Percentiles rank a stretch among this genome's conserved stretches.
phyloP scores from a whole-genome alignment of 495 filamentous ascomycete species.

The Penicillium egyptiacum region DNA sequence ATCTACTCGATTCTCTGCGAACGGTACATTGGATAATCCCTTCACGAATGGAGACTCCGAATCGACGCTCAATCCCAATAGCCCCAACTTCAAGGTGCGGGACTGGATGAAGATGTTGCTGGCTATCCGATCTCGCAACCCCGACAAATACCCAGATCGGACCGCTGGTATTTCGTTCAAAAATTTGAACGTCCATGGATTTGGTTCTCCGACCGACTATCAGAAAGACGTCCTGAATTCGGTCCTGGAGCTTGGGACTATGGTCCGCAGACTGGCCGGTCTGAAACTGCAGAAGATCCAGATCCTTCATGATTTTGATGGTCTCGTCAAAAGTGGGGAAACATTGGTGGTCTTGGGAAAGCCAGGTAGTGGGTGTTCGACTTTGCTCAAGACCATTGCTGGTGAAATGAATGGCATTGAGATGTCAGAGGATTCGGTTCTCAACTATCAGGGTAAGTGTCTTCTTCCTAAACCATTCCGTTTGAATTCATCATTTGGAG shows the following conservation, averaged over 20 bases:
- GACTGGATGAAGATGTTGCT: background rate
- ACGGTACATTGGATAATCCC: background rate
- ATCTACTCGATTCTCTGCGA: background rate
- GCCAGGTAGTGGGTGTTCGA: conserved; percentile 64
- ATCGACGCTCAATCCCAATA: background rate
- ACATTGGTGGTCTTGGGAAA: conserved; percentile 71
- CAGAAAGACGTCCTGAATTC: background rate
- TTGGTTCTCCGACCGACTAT: background rate
- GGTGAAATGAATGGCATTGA: conserved; percentile 67
- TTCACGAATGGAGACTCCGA: background rate
- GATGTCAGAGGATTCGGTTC: conserved; percentile 48
- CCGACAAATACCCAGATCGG: background rate
- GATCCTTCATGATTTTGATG: conserved; percentile 67
- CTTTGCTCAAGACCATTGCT: conserved; percentile 65
- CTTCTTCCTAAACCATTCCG: background rate
- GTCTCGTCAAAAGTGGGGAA: conserved; percentile 64
- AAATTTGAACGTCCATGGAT: background rate
- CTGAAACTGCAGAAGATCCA: conserved; percentile 41
- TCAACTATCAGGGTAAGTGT: conserved; percentile 64
- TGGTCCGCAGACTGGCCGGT: background rate
- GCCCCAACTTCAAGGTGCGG: background rate
- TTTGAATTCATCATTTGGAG: background rate
- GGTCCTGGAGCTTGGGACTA: background rate
- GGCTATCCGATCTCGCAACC: background rate
- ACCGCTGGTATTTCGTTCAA: background rate